Evolutionary conservation across 129 eudicot genomes (phyloP).

Genomic region (Rutidosis leptorrhynchoides): DNA sequence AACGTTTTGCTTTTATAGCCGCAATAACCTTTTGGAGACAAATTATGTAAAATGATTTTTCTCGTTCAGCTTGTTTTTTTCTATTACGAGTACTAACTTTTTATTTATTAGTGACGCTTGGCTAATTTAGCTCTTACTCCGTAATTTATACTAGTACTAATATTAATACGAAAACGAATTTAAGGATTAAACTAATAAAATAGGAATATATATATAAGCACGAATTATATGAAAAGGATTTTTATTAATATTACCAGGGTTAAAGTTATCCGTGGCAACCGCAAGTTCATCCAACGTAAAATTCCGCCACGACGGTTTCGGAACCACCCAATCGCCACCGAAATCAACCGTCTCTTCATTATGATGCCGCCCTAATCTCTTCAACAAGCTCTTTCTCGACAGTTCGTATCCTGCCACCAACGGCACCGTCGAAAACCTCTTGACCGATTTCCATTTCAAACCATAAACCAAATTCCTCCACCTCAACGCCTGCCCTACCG

Average conservation of each 20-base stretch:
- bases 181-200: too few relatives aligned
- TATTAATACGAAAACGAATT: too few relatives aligned
- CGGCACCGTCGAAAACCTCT: conserved; percentile 48
- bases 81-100: too few relatives aligned
- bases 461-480: conserved; percentile 52
- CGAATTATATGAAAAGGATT: conserved; percentile 6
- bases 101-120: too few relatives aligned
- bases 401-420: conserved; percentile 43
- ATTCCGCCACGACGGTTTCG: conserved; percentile 92
- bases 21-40: too few relatives aligned
- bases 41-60: too few relatives aligned
- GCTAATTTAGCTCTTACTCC: too few relatives aligned
- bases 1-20: background rate
- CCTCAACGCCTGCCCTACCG: conserved; percentile 24
- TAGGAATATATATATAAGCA: background rate
- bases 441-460: conserved; percentile 47
- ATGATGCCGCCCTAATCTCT: conserved; percentile 43
- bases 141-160: too few relatives aligned
- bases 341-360: conserved; percentile 31
- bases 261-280: conserved; percentile 65
- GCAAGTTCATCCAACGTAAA: conserved; percentile 58
- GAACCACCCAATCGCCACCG: conserved; percentile 32
- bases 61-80: too few relatives aligned
- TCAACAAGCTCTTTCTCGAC: conserved; percentile 48
- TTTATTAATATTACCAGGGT: conserved; percentile 42